Percentiles rank a stretch among this genome's conserved stretches.
Conservation (phyloP, 805 yeast genomes). For the Pachysolen tannophilus region DNA sequence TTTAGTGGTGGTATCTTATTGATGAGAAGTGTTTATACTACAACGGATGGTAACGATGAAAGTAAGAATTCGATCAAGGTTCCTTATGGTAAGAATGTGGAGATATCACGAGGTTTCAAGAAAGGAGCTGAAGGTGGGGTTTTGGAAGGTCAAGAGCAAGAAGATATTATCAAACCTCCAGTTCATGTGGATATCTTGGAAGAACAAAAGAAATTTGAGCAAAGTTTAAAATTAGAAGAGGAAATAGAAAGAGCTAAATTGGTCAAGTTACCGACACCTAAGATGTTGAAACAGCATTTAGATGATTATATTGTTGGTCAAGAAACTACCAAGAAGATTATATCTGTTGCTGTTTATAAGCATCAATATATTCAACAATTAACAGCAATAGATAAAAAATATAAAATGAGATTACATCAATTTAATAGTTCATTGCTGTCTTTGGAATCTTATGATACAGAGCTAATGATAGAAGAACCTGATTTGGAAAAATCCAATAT, state of each 20-base stretch:
- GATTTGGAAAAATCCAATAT: constrained; percentile 50
- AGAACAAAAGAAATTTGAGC: neutral
- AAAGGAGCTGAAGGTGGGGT: too few relatives aligned
- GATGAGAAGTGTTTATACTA: constrained; percentile 7
- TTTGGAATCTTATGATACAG: constrained; percentile 16
- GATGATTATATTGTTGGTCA: constrained; percentile 52
- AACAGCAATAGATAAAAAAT: constrained; percentile 1
- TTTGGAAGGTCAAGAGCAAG: too few relatives aligned
- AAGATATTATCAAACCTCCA: too few relatives aligned
- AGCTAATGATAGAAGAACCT: constrained; percentile 25
- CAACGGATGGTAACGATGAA: constrained; percentile 9
- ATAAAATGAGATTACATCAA: constrained; percentile 8
- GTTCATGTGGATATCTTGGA: too few relatives aligned
- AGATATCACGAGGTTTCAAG: too few relatives aligned
- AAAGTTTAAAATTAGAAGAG: constrained; percentile 3
- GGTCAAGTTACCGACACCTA: constrained; percentile 38
- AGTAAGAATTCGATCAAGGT: constrained; percentile 8
- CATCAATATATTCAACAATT: constrained; percentile 27
- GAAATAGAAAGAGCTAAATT: constrained; percentile 5
- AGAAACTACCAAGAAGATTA: constrained; percentile 44
- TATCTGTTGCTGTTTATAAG: constrained; percentile 54
- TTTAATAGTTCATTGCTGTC: constrained; percentile 9
- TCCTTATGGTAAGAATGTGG: too few relatives aligned
- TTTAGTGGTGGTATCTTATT: too few relatives aligned
- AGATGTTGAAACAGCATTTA: constrained; percentile 31